Conservation (phyloP, 2,329 filamentous ascomycete species). For the Aureobasidium sp. region DNA sequence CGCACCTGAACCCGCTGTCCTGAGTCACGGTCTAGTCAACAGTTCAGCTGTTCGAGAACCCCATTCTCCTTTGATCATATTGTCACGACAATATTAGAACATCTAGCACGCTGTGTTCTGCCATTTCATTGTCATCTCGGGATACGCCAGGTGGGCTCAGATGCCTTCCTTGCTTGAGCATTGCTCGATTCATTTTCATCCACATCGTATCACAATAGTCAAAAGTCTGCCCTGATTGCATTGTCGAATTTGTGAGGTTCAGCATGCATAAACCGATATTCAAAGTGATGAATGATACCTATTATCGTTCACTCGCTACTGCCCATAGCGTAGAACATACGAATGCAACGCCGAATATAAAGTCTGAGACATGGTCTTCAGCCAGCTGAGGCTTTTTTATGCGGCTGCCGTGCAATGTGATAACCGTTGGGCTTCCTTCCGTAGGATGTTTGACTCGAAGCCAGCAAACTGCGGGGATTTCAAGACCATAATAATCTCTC, state of each 20-base stretch:
- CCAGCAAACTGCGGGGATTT: not conserved
- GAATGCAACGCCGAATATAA: not conserved
- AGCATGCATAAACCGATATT: not conserved
- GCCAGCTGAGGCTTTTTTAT: not conserved
- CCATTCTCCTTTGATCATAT: not conserved
- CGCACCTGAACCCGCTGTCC: not conserved
- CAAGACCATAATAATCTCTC: not conserved
- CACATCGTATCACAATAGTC: too few species aligned
- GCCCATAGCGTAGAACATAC: not conserved
- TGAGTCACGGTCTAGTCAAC: not conserved
- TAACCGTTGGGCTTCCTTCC: not conserved
- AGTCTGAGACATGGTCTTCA: not conserved
- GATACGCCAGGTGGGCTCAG: not conserved
- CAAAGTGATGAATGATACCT: not conserved
- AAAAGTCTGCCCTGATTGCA: not conserved
- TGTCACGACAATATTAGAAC: not conserved
- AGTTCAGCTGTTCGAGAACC: not conserved
- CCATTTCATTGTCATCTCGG: not conserved
- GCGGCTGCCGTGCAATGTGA: conserved; percentile 8
- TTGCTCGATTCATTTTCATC: not conserved
- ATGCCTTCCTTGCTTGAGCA: not conserved
- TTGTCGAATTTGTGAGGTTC: not conserved
- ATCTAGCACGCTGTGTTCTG: not conserved
- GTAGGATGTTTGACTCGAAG: not conserved
- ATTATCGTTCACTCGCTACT: not conserved